A percentile compares a stretch with the other conserved stretches of the same genome.
Conservation (phyloP, 2,329 filamentous ascomycete species). For the Calonectria montana region DNA sequence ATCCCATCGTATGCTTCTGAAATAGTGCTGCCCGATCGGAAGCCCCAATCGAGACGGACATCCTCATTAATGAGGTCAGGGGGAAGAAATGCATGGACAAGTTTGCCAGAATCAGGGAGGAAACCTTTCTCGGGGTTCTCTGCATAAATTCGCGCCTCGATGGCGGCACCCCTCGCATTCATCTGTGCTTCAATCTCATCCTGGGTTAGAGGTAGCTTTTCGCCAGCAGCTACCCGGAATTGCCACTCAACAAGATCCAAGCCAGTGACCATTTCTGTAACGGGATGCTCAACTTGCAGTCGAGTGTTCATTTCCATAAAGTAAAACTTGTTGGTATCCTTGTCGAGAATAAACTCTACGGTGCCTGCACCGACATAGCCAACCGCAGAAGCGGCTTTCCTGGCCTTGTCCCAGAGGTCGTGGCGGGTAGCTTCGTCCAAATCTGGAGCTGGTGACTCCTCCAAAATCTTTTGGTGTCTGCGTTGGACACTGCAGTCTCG, state of each 20-base stretch:
- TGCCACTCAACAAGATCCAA: conserved; percentile 94
- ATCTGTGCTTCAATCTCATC: conserved; percentile 80
- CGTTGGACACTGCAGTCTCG: conserved; percentile 90
- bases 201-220: conserved; percentile 67
- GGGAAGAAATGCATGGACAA: conserved; percentile 86
- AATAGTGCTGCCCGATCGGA: conserved; percentile 89
- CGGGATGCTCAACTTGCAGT: conserved; percentile 96
- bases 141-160: conserved; percentile 96
- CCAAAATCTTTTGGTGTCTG: conserved; percentile 90
- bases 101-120: conserved; percentile 89
- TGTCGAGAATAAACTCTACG: conserved; percentile 91
- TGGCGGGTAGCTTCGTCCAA: conserved; percentile 67
- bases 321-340: conserved; percentile 83
- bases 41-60: conserved; percentile 92
- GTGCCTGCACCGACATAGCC: conserved; percentile 92
- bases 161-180: conserved; percentile 81
- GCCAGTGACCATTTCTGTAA: conserved; percentile 78
- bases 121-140: conserved; percentile 94
- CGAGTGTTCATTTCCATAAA: conserved; percentile 89
- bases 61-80: conserved; percentile 67
- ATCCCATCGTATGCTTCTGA: conserved; percentile 98
- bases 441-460: conserved; percentile 85
- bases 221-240: conserved; percentile 76
- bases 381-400: conserved; percentile 77
- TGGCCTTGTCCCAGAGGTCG: conserved; percentile 74